These are phyloP conservation scores for Sanghuangporus weigelae DNA, from an alignment of 1,284 basidiomycete species.

Conservation along the genomic window DNA sequence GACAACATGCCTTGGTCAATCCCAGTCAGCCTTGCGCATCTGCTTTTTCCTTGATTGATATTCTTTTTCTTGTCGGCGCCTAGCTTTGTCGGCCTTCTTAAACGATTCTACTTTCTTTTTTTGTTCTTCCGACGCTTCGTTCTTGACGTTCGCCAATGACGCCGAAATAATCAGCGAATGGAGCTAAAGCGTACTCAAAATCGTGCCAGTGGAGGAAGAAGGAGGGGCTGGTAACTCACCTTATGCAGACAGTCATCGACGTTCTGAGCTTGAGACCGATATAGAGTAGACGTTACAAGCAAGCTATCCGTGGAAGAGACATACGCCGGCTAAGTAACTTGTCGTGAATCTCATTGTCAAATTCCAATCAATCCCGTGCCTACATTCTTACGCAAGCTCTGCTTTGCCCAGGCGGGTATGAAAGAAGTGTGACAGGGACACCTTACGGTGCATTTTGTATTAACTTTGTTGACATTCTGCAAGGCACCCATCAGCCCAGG, in stretches of 20 bases:
- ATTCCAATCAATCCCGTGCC: constrained; percentile 20
- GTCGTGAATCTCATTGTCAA: background rate
- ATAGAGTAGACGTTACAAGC: constrained; percentile 57
- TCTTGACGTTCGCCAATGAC: constrained; percentile 42
- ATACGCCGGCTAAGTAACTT: constrained; percentile 49
- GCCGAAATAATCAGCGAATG: constrained; percentile 46
- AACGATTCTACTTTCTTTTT: constrained; percentile 47
- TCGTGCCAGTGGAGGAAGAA: background rate
- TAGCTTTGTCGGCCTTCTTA: constrained; percentile 39
- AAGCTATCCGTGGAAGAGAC: constrained; percentile 59
- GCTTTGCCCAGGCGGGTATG: constrained; percentile 65
- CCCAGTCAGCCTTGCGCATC: constrained; percentile 28
- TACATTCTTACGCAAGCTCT: constrained; percentile 48
- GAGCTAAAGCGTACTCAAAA: constrained; percentile 34
- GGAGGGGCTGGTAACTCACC: constrained; percentile 32
- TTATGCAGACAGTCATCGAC: constrained; percentile 65
- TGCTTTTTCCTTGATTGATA: constrained; percentile 42
- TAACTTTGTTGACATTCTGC: constrained; percentile 80
- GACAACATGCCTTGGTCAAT: constrained; percentile 14
- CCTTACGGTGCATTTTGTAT: constrained; percentile 66
- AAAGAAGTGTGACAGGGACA: constrained; percentile 51
- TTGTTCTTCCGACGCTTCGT: constrained; percentile 52
- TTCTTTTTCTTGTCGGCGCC: constrained; percentile 46
- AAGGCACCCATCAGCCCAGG: background rate
- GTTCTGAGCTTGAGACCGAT: constrained; percentile 73